phyloP scores from a whole-genome alignment of 352 stramenopile species.

The Pythium rhizo-oryzae region DNA sequence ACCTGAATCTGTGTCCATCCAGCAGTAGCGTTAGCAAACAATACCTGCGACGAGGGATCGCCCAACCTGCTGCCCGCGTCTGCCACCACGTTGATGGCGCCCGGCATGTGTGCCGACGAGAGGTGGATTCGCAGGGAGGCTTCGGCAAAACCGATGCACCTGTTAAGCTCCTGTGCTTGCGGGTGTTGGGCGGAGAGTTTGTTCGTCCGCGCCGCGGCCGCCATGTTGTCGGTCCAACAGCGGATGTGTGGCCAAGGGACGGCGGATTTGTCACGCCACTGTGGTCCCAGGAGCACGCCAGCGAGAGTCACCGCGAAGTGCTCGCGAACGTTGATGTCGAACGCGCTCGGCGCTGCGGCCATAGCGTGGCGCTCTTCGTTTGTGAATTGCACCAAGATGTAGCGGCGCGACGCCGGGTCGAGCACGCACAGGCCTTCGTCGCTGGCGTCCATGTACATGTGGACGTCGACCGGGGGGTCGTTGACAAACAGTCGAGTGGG shows the following conservation, averaged over 20 bases:
- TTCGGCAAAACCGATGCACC: conserved; percentile 29
- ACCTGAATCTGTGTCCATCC: not conserved
- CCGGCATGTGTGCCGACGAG: conserved; percentile 15
- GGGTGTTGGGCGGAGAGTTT: conserved; percentile 15
- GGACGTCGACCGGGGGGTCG: not conserved
- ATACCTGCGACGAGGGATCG: not conserved
- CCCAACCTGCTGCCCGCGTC: conserved; percentile 24
- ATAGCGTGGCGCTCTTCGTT: conserved; percentile 6
- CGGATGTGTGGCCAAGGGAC: conserved; percentile 14
- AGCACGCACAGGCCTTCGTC: conserved; percentile 12
- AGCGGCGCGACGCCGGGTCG: not conserved
- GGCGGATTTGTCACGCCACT: conserved; percentile 1
- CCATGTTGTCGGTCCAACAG: conserved; percentile 36
- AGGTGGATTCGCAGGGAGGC: conserved; percentile 25
- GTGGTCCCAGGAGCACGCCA: conserved; percentile 23
- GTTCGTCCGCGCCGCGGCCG: conserved; percentile 30
- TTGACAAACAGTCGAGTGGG: conserved; percentile 1
- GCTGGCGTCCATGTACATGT: conserved; percentile 22
- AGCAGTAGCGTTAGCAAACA: too few relatives aligned
- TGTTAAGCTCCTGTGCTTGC: conserved; percentile 41
- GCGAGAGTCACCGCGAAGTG: conserved; percentile 33
- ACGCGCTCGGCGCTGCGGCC: too few relatives aligned
- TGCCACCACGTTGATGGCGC: conserved; percentile 31
- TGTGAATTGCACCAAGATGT: conserved; percentile 13
- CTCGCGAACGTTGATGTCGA: conserved; percentile 41